These are phyloP conservation scores for Citrus trifoliata DNA, from an alignment of 345 rosid genomes.

Conservation along the genomic window DNA sequence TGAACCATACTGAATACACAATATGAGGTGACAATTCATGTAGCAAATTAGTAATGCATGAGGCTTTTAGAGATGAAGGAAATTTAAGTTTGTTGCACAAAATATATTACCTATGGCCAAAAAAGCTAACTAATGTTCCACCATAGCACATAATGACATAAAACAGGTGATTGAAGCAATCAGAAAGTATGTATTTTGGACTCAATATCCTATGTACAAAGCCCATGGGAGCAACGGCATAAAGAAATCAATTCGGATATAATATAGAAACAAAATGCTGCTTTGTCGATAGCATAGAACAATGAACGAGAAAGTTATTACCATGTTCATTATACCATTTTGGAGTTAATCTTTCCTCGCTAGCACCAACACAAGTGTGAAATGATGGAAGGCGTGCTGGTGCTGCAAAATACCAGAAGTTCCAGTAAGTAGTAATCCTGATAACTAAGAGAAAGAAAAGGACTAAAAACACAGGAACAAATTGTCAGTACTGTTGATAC, in stretches of 20 bases:
- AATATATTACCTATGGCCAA: background rate
- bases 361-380: constrained; percentile 94
- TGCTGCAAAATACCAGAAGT: constrained; percentile 43
- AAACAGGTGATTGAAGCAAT: background rate
- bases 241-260: background rate
- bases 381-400: constrained; percentile 94
- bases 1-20: background rate
- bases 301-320: constrained; percentile 24
- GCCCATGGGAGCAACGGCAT: background rate
- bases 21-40: background rate
- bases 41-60: background rate
- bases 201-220: background rate
- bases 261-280: background rate
- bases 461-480: background rate
- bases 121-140: background rate
- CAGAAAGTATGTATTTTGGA: background rate
- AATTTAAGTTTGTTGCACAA: background rate
- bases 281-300: background rate
- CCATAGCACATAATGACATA: background rate
- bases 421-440: constrained; percentile 1
- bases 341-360: constrained; percentile 83
- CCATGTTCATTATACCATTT: constrained; percentile 96
- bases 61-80: background rate
- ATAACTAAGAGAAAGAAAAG: background rate
- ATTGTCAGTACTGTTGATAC: background rate